Conservation (phyloP, 208 protist genomes). For the Crithidia mellificae region DNA sequence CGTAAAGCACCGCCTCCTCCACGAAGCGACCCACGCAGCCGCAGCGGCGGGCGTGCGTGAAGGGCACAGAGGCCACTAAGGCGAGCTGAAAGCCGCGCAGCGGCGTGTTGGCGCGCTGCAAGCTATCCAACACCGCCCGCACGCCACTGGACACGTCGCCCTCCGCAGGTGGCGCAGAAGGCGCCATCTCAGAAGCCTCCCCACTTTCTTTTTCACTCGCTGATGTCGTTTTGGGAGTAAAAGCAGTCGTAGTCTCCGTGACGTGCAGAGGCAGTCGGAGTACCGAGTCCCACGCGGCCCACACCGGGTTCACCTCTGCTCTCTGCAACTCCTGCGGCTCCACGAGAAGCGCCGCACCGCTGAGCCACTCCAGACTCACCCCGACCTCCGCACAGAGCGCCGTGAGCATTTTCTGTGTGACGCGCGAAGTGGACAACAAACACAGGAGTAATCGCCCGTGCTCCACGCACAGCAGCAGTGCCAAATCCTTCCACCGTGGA, state of each 20-base stretch:
- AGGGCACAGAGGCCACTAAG: slow-evolving; percentile 49
- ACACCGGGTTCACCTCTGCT: slow-evolving; percentile 53
- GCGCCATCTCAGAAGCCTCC: background rate
- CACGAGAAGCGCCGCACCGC: slow-evolving; percentile 48
- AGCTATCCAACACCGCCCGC: background rate
- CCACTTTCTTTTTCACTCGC: background rate
- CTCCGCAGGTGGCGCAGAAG: background rate
- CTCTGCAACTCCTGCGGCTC: slow-evolving; percentile 36
- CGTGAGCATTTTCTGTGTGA: slow-evolving; percentile 61
- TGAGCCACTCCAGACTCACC: slow-evolving; percentile 55
- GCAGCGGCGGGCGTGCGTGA: slow-evolving; percentile 34
- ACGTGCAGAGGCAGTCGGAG: slow-evolving; percentile 46
- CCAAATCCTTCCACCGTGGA: slow-evolving; percentile 54
- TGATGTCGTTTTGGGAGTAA: background rate
- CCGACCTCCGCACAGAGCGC: slow-evolving; percentile 22
- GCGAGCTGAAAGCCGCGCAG: slow-evolving; percentile 34
- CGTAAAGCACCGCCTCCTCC: slow-evolving; percentile 24
- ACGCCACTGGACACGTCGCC: slow-evolving; percentile 1
- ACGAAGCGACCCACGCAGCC: slow-evolving; percentile 30
- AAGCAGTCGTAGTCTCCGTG: background rate
- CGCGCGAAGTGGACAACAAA: slow-evolving; percentile 54
- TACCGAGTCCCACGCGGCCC: slow-evolving; percentile 55
- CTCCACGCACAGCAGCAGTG: slow-evolving; percentile 60
- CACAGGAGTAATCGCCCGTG: slow-evolving; percentile 55
- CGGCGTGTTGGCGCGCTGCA: background rate